Conservation (phyloP, 495 filamentous ascomycete species). For the Darksidea phi region DNA sequence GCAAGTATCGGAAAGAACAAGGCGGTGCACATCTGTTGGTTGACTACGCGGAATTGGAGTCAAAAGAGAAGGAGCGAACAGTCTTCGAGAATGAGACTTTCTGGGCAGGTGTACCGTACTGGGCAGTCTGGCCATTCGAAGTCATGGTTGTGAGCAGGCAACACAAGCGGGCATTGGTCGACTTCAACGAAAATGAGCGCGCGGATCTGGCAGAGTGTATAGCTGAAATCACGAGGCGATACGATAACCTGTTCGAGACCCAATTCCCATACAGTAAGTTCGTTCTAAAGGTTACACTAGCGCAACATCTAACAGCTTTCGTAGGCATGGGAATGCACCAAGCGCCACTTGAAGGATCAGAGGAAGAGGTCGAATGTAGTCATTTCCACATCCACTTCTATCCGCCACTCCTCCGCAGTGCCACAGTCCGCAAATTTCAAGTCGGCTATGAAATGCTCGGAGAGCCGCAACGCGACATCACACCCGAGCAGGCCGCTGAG, state of each 20-base stretch:
- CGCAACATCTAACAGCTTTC: constrained; percentile 18
- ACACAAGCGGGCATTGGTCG: constrained; percentile 77
- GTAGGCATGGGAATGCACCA: constrained; percentile 78
- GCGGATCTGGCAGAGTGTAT: constrained; percentile 75
- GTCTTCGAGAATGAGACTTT: constrained; percentile 84
- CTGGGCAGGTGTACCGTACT: constrained; percentile 89
- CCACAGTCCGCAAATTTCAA: constrained; percentile 91
- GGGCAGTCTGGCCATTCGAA: constrained; percentile 97
- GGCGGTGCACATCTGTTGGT: constrained; percentile 69
- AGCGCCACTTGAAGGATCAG: constrained; percentile 81
- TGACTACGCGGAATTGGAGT: constrained; percentile 84
- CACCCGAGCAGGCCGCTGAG: constrained; percentile 89
- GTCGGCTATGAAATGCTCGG: constrained; percentile 96
- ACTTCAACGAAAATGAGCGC: constrained; percentile 68
- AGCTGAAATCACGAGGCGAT: constrained; percentile 80
- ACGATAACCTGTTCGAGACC: constrained; percentile 97
- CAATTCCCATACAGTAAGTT: constrained; percentile 84
- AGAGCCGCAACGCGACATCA: constrained; percentile 96
- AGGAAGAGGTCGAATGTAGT: constrained; percentile 78
- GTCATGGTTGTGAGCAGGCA: constrained; percentile 82
- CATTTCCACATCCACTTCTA: constrained; percentile 98
- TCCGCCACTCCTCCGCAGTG: constrained; percentile 86
- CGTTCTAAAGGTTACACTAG: background rate
- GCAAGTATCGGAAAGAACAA: constrained; percentile 71
- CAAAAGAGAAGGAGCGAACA: constrained; percentile 75